Evolutionary conservation across 257 asterid species (phyloP).

Genomic region (Scutellaria minor): DNA sequence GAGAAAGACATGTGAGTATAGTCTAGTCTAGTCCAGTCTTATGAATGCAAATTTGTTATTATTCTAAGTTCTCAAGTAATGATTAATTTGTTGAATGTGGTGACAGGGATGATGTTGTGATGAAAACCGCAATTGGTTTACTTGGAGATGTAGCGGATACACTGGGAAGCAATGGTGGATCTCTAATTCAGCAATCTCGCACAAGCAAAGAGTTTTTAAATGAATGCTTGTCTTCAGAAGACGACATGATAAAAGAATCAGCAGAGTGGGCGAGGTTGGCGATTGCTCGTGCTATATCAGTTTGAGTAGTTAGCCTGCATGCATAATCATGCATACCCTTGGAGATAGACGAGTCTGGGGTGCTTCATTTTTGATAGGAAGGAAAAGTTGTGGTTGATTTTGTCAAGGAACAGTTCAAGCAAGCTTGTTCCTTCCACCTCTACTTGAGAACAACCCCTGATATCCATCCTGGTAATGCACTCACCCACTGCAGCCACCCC

Average conservation of each 20-base stretch:
- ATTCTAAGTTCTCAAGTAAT: neutral
- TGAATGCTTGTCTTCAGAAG: conserved; percentile 90
- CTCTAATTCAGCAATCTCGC: conserved; percentile 81
- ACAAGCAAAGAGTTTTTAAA: conserved; percentile 85
- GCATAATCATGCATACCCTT: conserved; percentile 61
- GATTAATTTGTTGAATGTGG: conserved; percentile 15
- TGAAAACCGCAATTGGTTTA: conserved; percentile 88
- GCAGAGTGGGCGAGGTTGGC: conserved; percentile 99
- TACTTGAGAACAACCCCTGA: no score
- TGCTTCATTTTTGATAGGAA: conserved; percentile 52
- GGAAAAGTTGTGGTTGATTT: conserved; percentile 51
- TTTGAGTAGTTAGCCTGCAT: conserved; percentile 72
- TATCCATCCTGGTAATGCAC: no score
- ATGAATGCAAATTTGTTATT: neutral
- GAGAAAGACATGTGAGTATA: conserved; percentile 80
- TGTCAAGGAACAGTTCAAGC: neutral
- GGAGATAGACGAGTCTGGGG: conserved; percentile 52
- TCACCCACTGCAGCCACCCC: conserved; percentile 23
- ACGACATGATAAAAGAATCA: conserved; percentile 87
- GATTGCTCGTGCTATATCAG: conserved; percentile 86
- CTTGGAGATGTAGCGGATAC: conserved; percentile 95
- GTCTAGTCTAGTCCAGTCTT: conserved; percentile 16
- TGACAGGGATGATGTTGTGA: conserved; percentile 91
- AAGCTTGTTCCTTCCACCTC: no score
- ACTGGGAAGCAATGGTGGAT: conserved; percentile 81